Conservation (phyloP, 805 yeast species). For the Lachancea cidri region DNA sequence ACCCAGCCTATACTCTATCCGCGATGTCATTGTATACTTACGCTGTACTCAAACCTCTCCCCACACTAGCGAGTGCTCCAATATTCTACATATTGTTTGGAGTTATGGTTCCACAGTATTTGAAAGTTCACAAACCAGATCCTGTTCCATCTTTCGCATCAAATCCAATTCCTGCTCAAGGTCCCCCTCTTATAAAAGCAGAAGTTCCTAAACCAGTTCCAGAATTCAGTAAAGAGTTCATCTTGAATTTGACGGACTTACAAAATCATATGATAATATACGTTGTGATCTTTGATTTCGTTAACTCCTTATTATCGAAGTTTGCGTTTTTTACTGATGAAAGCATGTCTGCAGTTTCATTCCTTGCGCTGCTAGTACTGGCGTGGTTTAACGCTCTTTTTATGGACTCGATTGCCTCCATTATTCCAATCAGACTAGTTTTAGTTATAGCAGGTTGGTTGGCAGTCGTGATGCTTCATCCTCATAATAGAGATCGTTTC, state of each 20-base stretch:
- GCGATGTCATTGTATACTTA: slow-evolving; percentile 46
- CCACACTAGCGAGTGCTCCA: slow-evolving; percentile 48
- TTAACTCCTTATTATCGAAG: slow-evolving; percentile 44
- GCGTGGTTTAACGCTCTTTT: slow-evolving; percentile 29
- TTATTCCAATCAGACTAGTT: slow-evolving; percentile 36
- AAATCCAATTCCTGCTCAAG: slow-evolving; percentile 46
- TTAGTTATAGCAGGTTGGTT: slow-evolving; percentile 48
- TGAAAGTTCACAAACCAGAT: slow-evolving; percentile 60
- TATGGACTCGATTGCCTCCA: slow-evolving; percentile 24
- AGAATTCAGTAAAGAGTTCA: slow-evolving; percentile 71
- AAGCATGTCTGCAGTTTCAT: slow-evolving; percentile 49
- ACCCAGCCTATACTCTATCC: slow-evolving; percentile 57
- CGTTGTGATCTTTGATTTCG: slow-evolving; percentile 55
- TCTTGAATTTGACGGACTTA: slow-evolving; percentile 72
- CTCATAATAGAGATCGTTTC: slow-evolving; percentile 43
- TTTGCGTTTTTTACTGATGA: slow-evolving; percentile 65
- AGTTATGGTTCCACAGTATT: slow-evolving; percentile 64
- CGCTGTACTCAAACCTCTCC: slow-evolving; percentile 55
- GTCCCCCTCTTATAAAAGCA: slow-evolving; percentile 45
- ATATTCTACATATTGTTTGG: slow-evolving; percentile 46
- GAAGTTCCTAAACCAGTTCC: slow-evolving; percentile 66
- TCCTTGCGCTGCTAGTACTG: slow-evolving; percentile 34
- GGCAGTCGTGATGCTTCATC: slow-evolving; percentile 43
- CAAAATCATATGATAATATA: slow-evolving; percentile 75
- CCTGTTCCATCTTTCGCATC: slow-evolving; percentile 25